Evolutionary conservation across 352 stramenopile genomes (phyloP).

Genomic region (Phytopythium boreale): DNA sequence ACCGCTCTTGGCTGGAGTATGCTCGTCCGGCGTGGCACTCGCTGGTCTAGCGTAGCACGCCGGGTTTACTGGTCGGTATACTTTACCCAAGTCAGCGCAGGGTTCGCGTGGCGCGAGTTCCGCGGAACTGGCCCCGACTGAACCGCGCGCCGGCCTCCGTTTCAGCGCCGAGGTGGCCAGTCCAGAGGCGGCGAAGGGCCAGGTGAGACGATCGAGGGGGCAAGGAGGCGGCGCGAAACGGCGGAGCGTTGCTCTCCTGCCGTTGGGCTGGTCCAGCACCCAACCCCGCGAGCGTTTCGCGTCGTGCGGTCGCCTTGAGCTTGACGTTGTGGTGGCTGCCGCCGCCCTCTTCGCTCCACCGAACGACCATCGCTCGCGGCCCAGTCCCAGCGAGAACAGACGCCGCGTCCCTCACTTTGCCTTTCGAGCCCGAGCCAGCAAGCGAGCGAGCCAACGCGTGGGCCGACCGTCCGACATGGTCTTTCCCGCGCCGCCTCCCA

Average conservation of each 20-base stretch:
- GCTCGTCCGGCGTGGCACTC: background rate
- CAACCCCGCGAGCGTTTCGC: background rate
- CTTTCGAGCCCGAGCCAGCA: background rate
- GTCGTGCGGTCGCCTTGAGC: background rate
- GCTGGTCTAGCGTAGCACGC: no score
- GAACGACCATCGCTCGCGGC: background rate
- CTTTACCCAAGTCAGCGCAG: no score
- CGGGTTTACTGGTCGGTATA: no score
- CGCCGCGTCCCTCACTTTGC: background rate
- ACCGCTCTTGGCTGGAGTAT: no score
- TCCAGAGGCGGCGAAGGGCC: no score
- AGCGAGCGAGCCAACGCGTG: no score
- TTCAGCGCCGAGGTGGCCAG: background rate
- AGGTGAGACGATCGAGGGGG: slow-evolving; percentile 6
- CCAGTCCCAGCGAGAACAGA: background rate
- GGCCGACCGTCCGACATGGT: no score
- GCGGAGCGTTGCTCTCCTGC: background rate
- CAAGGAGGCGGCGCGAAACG: background rate
- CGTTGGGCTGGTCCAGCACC: no score
- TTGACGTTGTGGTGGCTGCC: slow-evolving; percentile 1
- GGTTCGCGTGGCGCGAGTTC: background rate
- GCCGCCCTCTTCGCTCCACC: background rate
- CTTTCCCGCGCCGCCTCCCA: background rate
- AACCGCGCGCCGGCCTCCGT: background rate
- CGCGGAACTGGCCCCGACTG: background rate